Percentiles rank a stretch among this genome's conserved stretches.
phyloP scores from a whole-genome alignment of 2,329 filamentous ascomycete species.

The Alternaria sp. region DNA sequence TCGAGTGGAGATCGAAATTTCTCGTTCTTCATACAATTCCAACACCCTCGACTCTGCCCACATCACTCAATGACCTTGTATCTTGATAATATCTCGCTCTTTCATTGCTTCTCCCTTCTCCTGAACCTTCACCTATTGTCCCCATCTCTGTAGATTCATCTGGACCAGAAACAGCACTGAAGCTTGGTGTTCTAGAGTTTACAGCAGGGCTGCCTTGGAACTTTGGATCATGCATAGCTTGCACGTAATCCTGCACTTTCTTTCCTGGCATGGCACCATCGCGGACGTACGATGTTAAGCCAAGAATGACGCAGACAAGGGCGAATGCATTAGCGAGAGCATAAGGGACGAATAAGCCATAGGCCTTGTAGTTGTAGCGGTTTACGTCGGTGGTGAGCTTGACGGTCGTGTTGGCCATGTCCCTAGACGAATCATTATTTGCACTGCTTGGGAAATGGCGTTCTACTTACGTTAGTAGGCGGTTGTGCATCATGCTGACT shows the following conservation, averaged over 20 bases:
- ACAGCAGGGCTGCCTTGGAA: not conserved
- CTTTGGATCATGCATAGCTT: not conserved
- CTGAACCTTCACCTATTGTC: not conserved
- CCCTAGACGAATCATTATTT: not conserved
- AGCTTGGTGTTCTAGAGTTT: not conserved
- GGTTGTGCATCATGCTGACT: constrained; percentile 1
- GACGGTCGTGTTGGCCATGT: not conserved
- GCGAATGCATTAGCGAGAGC: constrained; percentile 18
- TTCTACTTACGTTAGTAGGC: not conserved
- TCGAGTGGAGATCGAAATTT: not conserved
- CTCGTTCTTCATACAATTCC: not conserved
- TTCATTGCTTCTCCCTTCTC: not conserved
- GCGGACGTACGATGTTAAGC: not conserved
- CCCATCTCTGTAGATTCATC: no score
- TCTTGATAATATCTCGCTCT: not conserved
- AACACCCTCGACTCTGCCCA: not conserved
- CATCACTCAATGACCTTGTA: not conserved
- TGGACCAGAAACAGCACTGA: not conserved
- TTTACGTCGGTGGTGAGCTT: not conserved
- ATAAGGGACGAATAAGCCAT: constrained; percentile 2
- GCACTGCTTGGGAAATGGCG: no score
- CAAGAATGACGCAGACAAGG: constrained; percentile 10
- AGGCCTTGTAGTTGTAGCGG: not conserved
- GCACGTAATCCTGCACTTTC: constrained; percentile 24
- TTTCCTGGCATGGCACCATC: constrained; percentile 22